Base-by-base conservation (phyloP, 2,329 filamentous ascomycete genomes). In the Venturia carpophila region DNA sequence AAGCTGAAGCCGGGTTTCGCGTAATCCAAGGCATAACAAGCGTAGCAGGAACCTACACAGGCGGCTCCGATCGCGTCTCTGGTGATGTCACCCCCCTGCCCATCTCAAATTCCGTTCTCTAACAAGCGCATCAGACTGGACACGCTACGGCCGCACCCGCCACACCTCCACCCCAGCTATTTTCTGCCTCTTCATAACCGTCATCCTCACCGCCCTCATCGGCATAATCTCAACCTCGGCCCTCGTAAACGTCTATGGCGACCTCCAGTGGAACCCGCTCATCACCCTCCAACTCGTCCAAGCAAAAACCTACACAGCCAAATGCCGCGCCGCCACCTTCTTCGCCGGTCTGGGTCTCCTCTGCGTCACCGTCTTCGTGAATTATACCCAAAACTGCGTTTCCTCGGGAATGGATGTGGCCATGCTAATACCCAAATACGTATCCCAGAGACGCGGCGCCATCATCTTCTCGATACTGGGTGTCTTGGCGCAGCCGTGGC, bases 401-500 rank as follows among this genome's bases (percentile, higher is more conserved):
- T 68, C 66, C n/a, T 68, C 67, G 2, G 71, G 70, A 6, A 73
- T 73, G 71, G 71, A 73, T 58, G 60, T 73, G 45, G 71, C 71
- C 0, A 67, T 67, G 49, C 63, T 73, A 41, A 43, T 69, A 19
- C 71, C 71, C 2, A 67, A 67, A 42, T 73, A 67, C 63, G 17
- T 66, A 15, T 39, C 60, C 24, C 41, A 47, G 5, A 67, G 69
- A 24, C 69, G 71, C 3, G 69, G 70, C 34, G 65, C 66, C n/a
- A 68, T 71, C 63, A 68, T 73, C 49, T 67, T 71, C 60, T 68
- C 60, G 34, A 66, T 71, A 34, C 49, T 71, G 21, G 70, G 69
- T 19, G 65, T 70, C 30, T 49, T 70, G 7, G 66, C 67, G 9
- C 68, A 70, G 21, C 70, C 71, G 0, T 72, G 70, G 71, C 65